Conservation (phyloP, 441 rosid genomes). For the Brassica balearica region DNA sequence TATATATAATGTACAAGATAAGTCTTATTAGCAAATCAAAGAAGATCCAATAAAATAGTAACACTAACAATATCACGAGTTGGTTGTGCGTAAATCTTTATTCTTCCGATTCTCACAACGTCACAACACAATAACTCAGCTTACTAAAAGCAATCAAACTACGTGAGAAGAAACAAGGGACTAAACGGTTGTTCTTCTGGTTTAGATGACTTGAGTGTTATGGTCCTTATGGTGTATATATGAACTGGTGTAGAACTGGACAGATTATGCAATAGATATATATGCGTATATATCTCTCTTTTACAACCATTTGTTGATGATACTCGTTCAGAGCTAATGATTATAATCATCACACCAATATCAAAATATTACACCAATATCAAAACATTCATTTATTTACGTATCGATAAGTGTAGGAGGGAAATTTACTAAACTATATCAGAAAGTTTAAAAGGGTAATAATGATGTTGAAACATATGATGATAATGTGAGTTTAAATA, state of each 20-base stretch:
- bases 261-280: not conserved
- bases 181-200: not conserved
- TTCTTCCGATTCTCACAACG: not conserved
- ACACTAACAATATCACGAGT: not conserved
- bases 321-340: not conserved
- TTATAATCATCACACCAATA: not conserved
- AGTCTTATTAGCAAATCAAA: constrained; percentile 9
- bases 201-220: not conserved
- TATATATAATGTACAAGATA: not conserved
- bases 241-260: not conserved
- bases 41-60: not conserved
- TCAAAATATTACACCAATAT: not conserved
- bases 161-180: not conserved
- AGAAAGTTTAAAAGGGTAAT: not conserved
- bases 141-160: constrained; percentile 1
- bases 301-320: not conserved
- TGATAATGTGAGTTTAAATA: not conserved
- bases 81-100: not conserved
- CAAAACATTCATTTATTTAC: not conserved
- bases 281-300: not conserved
- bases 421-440: not conserved
- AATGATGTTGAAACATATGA: constrained; percentile 19
- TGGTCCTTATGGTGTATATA: not conserved
- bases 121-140: constrained; percentile 1
- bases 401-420: not conserved